Base-by-base conservation (phyloP, 2,329 filamentous ascomycete genomes). In the Clarireedia monteithiana region DNA sequence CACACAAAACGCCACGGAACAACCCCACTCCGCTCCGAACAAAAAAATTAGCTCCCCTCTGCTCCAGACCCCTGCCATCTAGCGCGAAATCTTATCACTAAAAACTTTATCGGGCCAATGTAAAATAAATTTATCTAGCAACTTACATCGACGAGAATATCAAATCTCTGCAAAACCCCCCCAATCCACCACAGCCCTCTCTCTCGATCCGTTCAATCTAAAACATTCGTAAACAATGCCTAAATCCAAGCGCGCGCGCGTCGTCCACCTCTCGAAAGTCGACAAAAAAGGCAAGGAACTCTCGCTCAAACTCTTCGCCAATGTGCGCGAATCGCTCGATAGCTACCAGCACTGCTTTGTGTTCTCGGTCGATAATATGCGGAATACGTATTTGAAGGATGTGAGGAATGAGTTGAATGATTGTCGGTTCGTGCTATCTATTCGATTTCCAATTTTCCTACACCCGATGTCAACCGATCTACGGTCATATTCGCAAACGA, bases 301-400 rank as follows among this genome's bases (percentile, higher is more conserved):
- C 59, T 91, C 91, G 73, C 83, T 91, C 69, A 85, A 86, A 69
- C 86, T 97, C 61, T 96, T 92, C 76, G 79, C 86, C 73, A 90
- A 89, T 72, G 87, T 99, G 62, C 90, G 91, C 72, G 86, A 91
- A 71, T 85, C 85, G 68, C 80, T 95, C 59, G 86, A 91, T 69
- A 77, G 89, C 68, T 96, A 92, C 79, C 83, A 91, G 73, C 84
- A 92, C 78, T 88, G 92, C 75, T 95, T 95, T 75, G 89, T 96
- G 70, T 95, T 99, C 72, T 82, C 82, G 68, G 86, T 99, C 65
- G 89, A 95, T 70, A 96, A 97, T 78, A 96, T 96, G 90, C 90
- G 94, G 72, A 99, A 99, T 77, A 95, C 86, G 66, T 91, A 96
- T 73, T 77, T 97, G 68, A 96, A 96, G 77, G 84, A 90, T 67